Base-by-base conservation (phyloP, 2,329 filamentous ascomycete species). In the Onygena corvina region DNA sequence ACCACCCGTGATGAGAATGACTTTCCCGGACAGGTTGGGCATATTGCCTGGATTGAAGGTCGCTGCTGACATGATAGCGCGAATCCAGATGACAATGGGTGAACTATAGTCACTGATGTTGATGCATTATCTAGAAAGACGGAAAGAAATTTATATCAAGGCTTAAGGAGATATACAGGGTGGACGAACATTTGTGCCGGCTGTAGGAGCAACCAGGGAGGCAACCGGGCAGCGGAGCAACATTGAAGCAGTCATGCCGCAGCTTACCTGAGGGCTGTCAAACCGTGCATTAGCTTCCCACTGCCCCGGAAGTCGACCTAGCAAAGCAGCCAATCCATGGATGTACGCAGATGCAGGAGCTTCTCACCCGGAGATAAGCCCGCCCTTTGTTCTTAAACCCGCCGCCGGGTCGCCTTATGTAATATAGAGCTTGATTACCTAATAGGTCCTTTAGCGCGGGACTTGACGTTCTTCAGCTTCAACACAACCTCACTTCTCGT, bases 1-100 rank as follows among this genome's bases (percentile, higher is more conserved):
- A 0, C 68, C 68, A 34, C 69, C 70, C 11, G 70, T 73, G 52
- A 72, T 67, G 42, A 72, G 60, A 49, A 62, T 71, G 11, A 71
- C 64, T 57, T 67, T 70, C 20, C 66, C 69, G 23, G 56, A 54
- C 42, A 74, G 67, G 51, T 67, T 57, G 6, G 70, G 69, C n/a
- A 73, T 64, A 46, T 59, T 60, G 29, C 68, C 62, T 6, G 66
- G 66, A 55, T 67, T 57, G 55, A 71, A 71, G 52, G 59, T 57
- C 64, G 67, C 66, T n/a, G 31, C 16, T 12, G 31, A 14, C 31
- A 45, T 20, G 3, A 34, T 34, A 12, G n/a, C n/a, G n/a, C n/a
- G n/a, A n/a, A n/a, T 34, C 11, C 16, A 12, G 11, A 14, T n/a
- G 4, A 4, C 7, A 34, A 12, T 34, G 12, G 16, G 12, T n/a